A percentile compares a stretch with the other conserved stretches of the same genome.
Conservation (phyloP, 768 basidiomycete genomes). For the Pleurotus tuoliensis region DNA sequence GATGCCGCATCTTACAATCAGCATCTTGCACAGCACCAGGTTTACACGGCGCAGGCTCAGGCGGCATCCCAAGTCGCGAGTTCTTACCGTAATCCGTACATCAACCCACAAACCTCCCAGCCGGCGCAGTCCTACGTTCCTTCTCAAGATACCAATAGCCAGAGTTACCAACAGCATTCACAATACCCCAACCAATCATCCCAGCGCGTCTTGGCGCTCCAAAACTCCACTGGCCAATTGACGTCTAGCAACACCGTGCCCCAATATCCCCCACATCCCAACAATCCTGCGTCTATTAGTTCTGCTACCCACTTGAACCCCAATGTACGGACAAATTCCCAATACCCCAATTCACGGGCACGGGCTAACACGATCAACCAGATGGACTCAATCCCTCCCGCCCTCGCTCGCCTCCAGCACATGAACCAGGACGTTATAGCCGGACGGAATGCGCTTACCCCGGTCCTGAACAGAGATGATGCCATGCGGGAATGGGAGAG, state of each 20-base stretch:
- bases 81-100: conserved; percentile 79
- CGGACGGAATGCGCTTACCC: conserved; percentile 82
- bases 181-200: conserved; percentile 33
- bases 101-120: conserved; percentile 44
- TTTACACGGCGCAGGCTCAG: conserved; percentile 84
- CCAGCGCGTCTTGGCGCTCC: conserved; percentile 43
- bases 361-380: conserved; percentile 91
- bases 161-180: conserved; percentile 29
- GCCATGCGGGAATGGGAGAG: conserved; percentile 96
- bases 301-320: conserved; percentile 36
- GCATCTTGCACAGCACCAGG: conserved; percentile 91
- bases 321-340: conserved; percentile 61
- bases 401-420: conserved; percentile 82
- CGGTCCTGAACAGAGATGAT: conserved; percentile 92
- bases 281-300: conserved; percentile 24
- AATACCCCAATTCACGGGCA: conserved; percentile 65
- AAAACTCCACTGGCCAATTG: conserved; percentile 47
- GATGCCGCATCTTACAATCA: conserved; percentile 95
- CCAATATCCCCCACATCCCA: conserved; percentile 31
- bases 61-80: conserved; percentile 66
- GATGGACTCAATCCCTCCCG: conserved; percentile 92
- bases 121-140: conserved; percentile 28
- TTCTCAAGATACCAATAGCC: conserved; percentile 24
- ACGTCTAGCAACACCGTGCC: conserved; percentile 23
- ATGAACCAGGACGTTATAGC: conserved; percentile 82